These are phyloP conservation scores for Lentinula lateritia DNA, from an alignment of 768 basidiomycete genomes.

Conservation along the genomic window DNA sequence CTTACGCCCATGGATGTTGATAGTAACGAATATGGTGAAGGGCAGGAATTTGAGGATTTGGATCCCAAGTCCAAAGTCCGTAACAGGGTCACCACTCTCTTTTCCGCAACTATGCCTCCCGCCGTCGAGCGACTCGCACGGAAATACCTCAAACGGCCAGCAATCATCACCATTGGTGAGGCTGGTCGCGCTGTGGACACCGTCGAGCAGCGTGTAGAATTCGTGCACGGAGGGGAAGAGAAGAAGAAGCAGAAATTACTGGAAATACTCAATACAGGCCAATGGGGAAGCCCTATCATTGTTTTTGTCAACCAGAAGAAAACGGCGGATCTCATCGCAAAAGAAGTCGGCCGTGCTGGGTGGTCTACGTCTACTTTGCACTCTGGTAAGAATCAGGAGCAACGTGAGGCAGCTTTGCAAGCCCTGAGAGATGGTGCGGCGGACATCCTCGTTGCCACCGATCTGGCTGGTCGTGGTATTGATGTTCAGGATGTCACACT, in stretches of 20 bases:
- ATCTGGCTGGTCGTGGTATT: constrained; percentile 97
- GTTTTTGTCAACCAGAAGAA: constrained; percentile 99
- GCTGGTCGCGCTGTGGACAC: constrained; percentile 98
- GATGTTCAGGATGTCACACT: constrained; percentile 96
- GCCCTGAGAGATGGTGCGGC: constrained; percentile 80
- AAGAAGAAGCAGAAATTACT: constrained; percentile 87
- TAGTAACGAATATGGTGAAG: constrained; percentile 32
- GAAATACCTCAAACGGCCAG: constrained; percentile 90
- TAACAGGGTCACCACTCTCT: constrained; percentile 90
- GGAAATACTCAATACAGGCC: constrained; percentile 88
- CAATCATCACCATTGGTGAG: constrained; percentile 96
- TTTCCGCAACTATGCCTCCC: constrained; percentile 98
- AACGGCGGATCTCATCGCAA: constrained; percentile 96
- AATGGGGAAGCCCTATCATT: constrained; percentile 87
- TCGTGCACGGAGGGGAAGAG: constrained; percentile 90
- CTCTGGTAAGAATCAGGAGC: constrained; percentile 96
- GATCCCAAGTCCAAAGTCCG: constrained; percentile 45
- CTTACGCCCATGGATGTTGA: constrained; percentile 71
- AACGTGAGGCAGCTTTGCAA: constrained; percentile 89
- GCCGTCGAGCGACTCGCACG: constrained; percentile 92
- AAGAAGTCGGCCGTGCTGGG: constrained; percentile 88
- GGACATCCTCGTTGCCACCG: constrained; percentile 92
- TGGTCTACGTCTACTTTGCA: constrained; percentile 91
- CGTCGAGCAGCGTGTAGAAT: constrained; percentile 94
- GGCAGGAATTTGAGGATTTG: constrained; percentile 37